Conservation (phyloP, 106 monocot genomes). For the Dendrobium catenatum region DNA sequence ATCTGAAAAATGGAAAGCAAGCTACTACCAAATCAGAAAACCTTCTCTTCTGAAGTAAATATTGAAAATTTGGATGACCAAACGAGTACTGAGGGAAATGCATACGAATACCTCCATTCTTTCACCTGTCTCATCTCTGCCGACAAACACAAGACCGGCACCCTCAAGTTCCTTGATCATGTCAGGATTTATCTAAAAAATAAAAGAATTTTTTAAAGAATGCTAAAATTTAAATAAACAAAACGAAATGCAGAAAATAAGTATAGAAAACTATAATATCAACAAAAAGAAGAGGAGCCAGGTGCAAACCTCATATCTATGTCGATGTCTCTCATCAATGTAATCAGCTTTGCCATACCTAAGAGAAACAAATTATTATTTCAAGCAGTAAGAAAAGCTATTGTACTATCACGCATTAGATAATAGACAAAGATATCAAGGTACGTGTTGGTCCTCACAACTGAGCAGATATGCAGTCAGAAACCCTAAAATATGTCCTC, state of each 20-base stretch:
- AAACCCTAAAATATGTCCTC: slow-evolving; percentile 32
- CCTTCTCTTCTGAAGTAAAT: background rate
- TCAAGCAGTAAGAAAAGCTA: background rate
- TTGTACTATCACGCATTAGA: background rate
- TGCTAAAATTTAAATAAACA: background rate
- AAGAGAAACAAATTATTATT: slow-evolving; percentile 2
- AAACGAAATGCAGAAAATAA: background rate
- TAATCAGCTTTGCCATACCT: slow-evolving; percentile 48
- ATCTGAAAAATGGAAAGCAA: slow-evolving; percentile 28
- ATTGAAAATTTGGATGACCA: background rate
- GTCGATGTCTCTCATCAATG: slow-evolving; percentile 69
- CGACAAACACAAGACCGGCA: slow-evolving; percentile 66
- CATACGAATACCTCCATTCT: slow-evolving; percentile 53
- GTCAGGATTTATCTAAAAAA: slow-evolving; percentile 60
- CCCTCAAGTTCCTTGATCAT: slow-evolving; percentile 44
- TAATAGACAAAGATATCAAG: too few species aligned
- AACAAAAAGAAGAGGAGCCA: background rate
- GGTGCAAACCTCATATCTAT: slow-evolving; percentile 60
- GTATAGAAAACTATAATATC: background rate
- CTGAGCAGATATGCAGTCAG: slow-evolving; percentile 45
- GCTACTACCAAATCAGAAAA: background rate
- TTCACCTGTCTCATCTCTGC: slow-evolving; percentile 59
- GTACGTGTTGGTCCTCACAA: slow-evolving; percentile 29
- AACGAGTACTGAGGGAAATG: background rate
- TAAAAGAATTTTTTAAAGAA: background rate